Conservation (phyloP, 306 rosid species). For the Trifolium fragiferum region DNA sequence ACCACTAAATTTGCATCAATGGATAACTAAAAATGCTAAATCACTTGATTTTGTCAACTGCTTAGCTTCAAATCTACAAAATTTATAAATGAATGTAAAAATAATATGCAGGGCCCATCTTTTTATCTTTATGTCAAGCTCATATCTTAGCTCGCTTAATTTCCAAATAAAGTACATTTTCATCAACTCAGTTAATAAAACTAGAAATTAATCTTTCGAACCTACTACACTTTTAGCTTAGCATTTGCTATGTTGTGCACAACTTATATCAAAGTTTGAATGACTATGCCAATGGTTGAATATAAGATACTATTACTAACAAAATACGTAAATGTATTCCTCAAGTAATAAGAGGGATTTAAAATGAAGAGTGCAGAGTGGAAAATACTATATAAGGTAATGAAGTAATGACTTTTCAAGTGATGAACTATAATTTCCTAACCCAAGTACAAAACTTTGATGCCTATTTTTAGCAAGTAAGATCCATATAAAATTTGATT, state of each 20-base stretch:
- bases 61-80: constrained; percentile 40
- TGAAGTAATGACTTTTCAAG: constrained; percentile 33
- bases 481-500: constrained; percentile 4
- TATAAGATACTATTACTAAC: constrained; percentile 21
- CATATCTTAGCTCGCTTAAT: constrained; percentile 13
- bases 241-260: constrained; percentile 8
- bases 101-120: constrained; percentile 19
- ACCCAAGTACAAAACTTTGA: neutral
- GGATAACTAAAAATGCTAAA: constrained; percentile 1
- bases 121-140: constrained; percentile 9
- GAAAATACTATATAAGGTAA: constrained; percentile 36
- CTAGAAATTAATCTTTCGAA: neutral
- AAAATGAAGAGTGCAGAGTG: constrained; percentile 26
- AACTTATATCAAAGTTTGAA: constrained; percentile 26
- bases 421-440: constrained; percentile 31
- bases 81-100: neutral
- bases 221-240: neutral
- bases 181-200: constrained; percentile 18
- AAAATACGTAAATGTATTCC: constrained; percentile 7
- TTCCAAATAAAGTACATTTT: constrained; percentile 16
- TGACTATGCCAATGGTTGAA: constrained; percentile 12
- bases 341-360: constrained; percentile 20
- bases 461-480: constrained; percentile 26
- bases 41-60: constrained; percentile 32
- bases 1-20: constrained; percentile 5